Base-by-base conservation (phyloP, 768 basidiomycete genomes). In the Xanthoconium stramineum region DNA sequence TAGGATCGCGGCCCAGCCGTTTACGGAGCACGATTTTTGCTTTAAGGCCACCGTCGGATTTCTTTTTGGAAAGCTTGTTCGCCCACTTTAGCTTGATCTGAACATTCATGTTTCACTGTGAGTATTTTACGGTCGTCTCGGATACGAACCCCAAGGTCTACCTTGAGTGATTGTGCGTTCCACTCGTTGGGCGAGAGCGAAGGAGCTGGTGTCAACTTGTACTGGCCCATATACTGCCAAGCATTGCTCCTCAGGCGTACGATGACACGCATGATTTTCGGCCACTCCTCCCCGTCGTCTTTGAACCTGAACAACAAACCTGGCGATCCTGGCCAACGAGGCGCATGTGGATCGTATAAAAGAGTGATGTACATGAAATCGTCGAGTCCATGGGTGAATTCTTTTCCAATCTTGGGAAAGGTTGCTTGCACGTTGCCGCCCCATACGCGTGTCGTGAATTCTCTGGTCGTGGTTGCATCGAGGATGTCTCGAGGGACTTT, bases 251-350 rank as follows among this genome's bases (percentile, higher is more conserved):
- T 45, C 59, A 52, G 32, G 44, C 60, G 54, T 5, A 65, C 53
- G 43, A 67, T 29, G 45, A 53, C 37, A 19, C 53, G 57, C 46
- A 65, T 54, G 40, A 54, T 61, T 33, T 57, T 52, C 11, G 43
- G 55, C 55, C 57, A 61, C 32, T 45, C 56, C 39, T 49, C n/a
- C 0, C 52, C 50, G 11, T 55, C 48, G 12, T 56, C 50, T 35
- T 11, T 46, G 14, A 64, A 64, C 32, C 19, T 47, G 28, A 57
- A 59, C 33, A 52, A n/a, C 47, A 62, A 19, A 2, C 55, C 52
- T 6, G 49, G 65, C 6, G 57, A 57, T 28, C 65, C 66, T 2
- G 54, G 56, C 47, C 60, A 48, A 37, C 44, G 61, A 12, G 52
- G 55, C 30, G 42, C 57, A 24, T 59, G 54, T n/a, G 52, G 58